Conservation (phyloP, 805 yeast species). For the Komagataella ulmi region DNA sequence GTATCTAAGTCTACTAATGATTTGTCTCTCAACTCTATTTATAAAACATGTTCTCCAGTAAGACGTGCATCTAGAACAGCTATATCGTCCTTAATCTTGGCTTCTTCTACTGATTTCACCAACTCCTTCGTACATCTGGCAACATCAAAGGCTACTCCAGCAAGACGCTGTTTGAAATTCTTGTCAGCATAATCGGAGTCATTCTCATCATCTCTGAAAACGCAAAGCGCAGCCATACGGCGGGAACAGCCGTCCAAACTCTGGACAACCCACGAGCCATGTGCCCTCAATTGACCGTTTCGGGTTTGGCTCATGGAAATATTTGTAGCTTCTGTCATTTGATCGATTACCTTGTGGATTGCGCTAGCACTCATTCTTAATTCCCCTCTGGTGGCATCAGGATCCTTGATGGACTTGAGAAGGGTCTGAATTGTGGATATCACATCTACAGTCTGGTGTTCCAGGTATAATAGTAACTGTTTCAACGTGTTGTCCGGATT, state of each 20-base stretch:
- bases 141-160: slow-evolving; percentile 92
- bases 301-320: slow-evolving; percentile 82
- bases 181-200: slow-evolving; percentile 70
- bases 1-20: background rate
- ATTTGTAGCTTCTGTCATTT: slow-evolving; percentile 84
- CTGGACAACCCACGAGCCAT: slow-evolving; percentile 84
- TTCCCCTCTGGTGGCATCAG: slow-evolving; percentile 63
- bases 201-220: slow-evolving; percentile 18
- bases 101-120: slow-evolving; percentile 93
- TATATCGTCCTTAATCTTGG: slow-evolving; percentile 77
- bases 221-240: slow-evolving; percentile 66
- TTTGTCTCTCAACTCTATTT: background rate
- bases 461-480: slow-evolving; percentile 72
- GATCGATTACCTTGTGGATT: slow-evolving; percentile 66
- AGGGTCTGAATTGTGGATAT: slow-evolving; percentile 81
- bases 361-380: slow-evolving; percentile 60
- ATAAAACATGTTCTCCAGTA: background rate
- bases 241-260: slow-evolving; percentile 75
- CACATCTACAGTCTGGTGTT: slow-evolving; percentile 87
- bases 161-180: slow-evolving; percentile 83
- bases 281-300: slow-evolving; percentile 73
- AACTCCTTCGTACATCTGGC: slow-evolving; percentile 94
- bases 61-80: slow-evolving; percentile 64
- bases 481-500: slow-evolving; percentile 84
- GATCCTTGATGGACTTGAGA: slow-evolving; percentile 62